Conservation (phyloP, 768 basidiomycete species). For the Boletus rex-veris region DNA sequence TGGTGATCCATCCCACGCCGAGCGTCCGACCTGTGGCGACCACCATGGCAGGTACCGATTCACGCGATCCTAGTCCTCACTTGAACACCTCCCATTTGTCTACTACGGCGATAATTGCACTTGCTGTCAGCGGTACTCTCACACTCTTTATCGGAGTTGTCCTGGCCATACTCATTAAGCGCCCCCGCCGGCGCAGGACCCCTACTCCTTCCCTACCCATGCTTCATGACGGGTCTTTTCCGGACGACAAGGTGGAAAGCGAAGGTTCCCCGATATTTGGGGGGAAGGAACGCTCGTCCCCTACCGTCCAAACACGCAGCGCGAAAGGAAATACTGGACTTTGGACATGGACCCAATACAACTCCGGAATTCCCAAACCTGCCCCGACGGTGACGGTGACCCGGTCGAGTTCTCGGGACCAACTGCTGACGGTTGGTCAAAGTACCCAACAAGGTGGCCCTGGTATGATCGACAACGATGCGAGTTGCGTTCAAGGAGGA, state of each 20-base stretch:
- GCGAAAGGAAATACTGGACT: conserved; percentile 41
- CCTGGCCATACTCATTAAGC: conserved; percentile 44
- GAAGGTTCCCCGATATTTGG: conserved; percentile 75
- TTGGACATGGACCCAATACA: conserved; percentile 59
- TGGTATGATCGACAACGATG: not conserved
- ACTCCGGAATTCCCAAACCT: conserved; percentile 34
- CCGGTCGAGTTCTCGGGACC: conserved; percentile 22
- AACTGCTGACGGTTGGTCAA: conserved; percentile 7
- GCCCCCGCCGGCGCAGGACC: conserved; percentile 49
- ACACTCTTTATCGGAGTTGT: conserved; percentile 48
- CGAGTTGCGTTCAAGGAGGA: conserved; percentile 14
- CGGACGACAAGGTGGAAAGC: conserved; percentile 41
- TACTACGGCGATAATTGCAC: conserved; percentile 46
- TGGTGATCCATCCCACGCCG: not conserved
- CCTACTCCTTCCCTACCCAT: conserved; percentile 77
- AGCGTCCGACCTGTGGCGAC: conserved; percentile 2
- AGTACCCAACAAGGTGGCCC: conserved; percentile 6
- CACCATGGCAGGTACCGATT: not conserved
- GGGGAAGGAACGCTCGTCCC: conserved; percentile 62
- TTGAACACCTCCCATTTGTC: conserved; percentile 37
- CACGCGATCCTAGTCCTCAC: conserved; percentile 9
- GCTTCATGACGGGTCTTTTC: conserved; percentile 52
- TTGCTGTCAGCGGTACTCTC: conserved; percentile 51
- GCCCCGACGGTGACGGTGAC: conserved; percentile 22
- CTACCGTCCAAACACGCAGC: conserved; percentile 22